phyloP scores from a whole-genome alignment of 192 early-diverging fungal genomes.

The Coemansia javaensis region DNA sequence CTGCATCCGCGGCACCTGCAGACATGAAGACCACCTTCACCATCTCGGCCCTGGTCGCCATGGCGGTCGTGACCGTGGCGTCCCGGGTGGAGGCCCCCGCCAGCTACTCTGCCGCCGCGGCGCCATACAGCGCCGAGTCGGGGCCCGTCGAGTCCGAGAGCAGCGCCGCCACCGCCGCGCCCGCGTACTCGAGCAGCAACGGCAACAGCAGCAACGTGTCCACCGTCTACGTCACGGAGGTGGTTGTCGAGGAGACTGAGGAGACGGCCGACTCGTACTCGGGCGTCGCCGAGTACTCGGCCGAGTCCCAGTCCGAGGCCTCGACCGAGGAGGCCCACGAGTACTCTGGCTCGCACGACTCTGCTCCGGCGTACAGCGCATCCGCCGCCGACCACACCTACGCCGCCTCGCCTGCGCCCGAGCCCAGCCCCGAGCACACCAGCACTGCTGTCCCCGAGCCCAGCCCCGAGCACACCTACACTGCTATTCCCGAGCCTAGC shows the following conservation, averaged over 20 bases:
- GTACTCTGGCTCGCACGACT: too few species aligned
- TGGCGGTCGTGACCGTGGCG: slow-evolving; percentile 1
- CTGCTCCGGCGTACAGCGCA: background rate
- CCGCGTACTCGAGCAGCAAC: background rate
- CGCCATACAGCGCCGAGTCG: background rate
- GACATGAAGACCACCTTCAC: slow-evolving; percentile 13
- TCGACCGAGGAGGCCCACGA: too few species aligned
- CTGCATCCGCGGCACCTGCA: background rate
- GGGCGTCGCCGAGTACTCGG: too few species aligned
- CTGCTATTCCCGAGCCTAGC: background rate
- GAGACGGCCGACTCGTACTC: too few species aligned
- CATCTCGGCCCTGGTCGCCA: slow-evolving; percentile 2
- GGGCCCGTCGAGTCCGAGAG: too few species aligned
- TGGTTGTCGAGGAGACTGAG: slow-evolving; percentile 1
- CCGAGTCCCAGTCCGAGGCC: too few species aligned
- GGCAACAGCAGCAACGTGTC: background rate
- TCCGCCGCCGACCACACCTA: background rate
- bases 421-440: too few species aligned
- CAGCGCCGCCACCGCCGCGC: too few species aligned
- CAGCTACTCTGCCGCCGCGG: background rate
- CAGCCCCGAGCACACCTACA: too few species aligned
- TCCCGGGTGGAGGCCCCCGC: background rate
- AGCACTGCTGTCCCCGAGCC: background rate
- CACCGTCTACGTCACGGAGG: slow-evolving; percentile 1
- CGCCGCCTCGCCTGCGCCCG: background rate